Evolutionary conservation across 768 basidiomycete genomes (phyloP).

Genomic region (Mycena kentingensis): DNA sequence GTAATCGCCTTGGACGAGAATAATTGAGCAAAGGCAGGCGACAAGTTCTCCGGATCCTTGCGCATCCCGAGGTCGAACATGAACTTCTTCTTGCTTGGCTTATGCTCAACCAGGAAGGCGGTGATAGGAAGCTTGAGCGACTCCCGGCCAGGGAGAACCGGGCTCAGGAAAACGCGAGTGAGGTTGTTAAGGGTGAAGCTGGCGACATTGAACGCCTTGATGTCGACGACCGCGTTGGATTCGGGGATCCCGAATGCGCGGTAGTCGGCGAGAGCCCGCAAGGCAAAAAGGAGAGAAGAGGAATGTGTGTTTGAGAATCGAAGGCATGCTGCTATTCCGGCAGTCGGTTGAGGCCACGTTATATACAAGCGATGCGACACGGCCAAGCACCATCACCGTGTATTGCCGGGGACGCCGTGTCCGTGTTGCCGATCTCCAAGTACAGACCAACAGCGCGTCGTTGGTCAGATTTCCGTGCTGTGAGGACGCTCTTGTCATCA

Average conservation of each 20-base stretch:
- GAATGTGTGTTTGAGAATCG: neutral
- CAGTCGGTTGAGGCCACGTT: too few relatives aligned
- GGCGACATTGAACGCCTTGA: slow-evolving; percentile 16
- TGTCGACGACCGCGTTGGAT: slow-evolving; percentile 8
- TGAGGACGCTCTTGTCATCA: too few relatives aligned
- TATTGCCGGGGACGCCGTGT: too few relatives aligned
- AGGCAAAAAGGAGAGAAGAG: neutral
- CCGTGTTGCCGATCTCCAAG: too few relatives aligned
- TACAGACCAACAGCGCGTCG: too few relatives aligned
- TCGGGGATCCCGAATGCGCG: slow-evolving; percentile 11
- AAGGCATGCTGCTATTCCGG: too few relatives aligned
- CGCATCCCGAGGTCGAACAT: slow-evolving; percentile 22
- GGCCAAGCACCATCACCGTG: too few relatives aligned
- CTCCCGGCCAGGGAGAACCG: slow-evolving; percentile 16
- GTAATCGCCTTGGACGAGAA: slow-evolving; percentile 9
- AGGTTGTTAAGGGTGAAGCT: slow-evolving; percentile 16
- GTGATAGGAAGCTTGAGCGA: slow-evolving; percentile 11
- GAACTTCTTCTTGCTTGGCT: slow-evolving; percentile 5
- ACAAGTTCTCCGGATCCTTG: slow-evolving; percentile 16
- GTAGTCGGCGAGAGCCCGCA: slow-evolving; percentile 4
- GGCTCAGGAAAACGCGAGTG: slow-evolving; percentile 12
- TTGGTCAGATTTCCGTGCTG: too few relatives aligned
- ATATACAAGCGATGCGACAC: too few relatives aligned
- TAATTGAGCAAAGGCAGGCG: slow-evolving; percentile 10
- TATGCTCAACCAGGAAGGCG: slow-evolving; percentile 16